Percentiles rank a stretch among this genome's conserved stretches.
These are phyloP conservation scores for Calonectria ilicicola DNA, from an alignment of 2,329 filamentous ascomycete species.

Conservation along the genomic window DNA sequence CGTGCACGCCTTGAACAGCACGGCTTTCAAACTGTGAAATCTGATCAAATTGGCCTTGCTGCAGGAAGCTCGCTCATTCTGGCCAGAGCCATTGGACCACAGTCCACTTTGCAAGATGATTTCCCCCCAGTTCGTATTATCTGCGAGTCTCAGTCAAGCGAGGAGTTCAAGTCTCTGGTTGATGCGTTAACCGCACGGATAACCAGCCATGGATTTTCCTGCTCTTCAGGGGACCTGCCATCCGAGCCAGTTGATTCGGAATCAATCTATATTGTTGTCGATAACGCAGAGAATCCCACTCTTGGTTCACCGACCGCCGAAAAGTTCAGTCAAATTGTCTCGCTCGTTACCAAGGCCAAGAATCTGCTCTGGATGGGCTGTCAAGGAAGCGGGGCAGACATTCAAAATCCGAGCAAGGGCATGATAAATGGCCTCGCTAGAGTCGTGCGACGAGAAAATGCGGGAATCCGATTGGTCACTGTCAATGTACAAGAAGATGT, in stretches of 20 bases:
- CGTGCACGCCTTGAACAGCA: conserved; percentile 3
- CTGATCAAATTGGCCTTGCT: not conserved
- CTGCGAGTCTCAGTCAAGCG: conserved; percentile 13
- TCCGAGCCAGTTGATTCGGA: conserved; percentile 11
- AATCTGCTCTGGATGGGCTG: conserved; percentile 27
- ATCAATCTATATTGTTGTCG: conserved; percentile 23
- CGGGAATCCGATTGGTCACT: conserved; percentile 30
- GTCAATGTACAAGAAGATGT: conserved; percentile 28
- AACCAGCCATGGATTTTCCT: conserved; percentile 17
- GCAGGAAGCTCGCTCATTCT: not conserved
- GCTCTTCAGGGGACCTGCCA: not conserved
- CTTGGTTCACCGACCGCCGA: conserved; percentile 15
- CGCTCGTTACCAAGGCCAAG: conserved; percentile 14
- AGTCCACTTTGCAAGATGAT: not conserved
- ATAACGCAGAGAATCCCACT: conserved; percentile 11
- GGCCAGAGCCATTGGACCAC: not conserved
- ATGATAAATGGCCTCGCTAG: conserved; percentile 35
- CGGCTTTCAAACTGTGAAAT: not conserved
- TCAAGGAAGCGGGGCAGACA: conserved; percentile 5
- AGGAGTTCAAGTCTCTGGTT: conserved; percentile 13
- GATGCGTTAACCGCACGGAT: conserved; percentile 2
- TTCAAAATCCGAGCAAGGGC: conserved; percentile 24
- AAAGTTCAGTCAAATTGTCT: conserved; percentile 15
- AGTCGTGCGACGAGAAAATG: conserved; percentile 36
- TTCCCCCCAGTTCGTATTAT: conserved; percentile 20